Base-by-base conservation (phyloP, 805 yeast genomes). In the Lachancea sp. region DNA sequence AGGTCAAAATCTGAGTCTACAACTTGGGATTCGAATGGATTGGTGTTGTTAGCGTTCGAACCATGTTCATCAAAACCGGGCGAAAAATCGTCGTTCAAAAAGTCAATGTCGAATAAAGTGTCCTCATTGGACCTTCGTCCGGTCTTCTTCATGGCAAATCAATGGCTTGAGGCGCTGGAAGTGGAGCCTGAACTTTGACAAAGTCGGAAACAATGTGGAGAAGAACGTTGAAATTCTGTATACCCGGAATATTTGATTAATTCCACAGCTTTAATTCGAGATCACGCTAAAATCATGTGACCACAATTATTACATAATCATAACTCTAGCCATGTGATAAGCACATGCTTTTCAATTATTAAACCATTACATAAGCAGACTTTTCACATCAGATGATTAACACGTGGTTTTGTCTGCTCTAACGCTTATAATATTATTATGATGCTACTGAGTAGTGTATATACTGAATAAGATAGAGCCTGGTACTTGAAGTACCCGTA, bases 21-120 rank as follows among this genome's bases (percentile, higher is more conserved):
- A 17, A 53, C 49, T 15, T 46, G 42, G 18, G 56, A 48, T 18
- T 27, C 38, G 25, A 29, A 29, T 13, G 29, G n/a, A 18, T 33
- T 33, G 13, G 44, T 37, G 22, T 30, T 29, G 4, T 34, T 26
- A 19, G n/a, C 37, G 32, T 15, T 20, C 7, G 19, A 11, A 13
- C 11, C 9, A 12, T 26, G 25, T 31, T 42, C 45, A 36, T 38
- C 51, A n/a, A 39, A 45, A 20, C 10, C 12, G 30, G 48, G 47
- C n/a, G 50, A 38, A 31, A 27, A 41, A 7, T 31, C 39, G 45
- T 57, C 55, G 36, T 57, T 59, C n/a, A 68, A 50, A 39, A 69
- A 56, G 47, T 69, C 73, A 17, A 70, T 60, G 49, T 70, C 74
- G 43, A 69, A 70, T 19, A 70, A 54, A 29, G 72, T 65, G 46